Evolutionary conservation across 2,329 filamentous ascomycete species (phyloP).

Genomic region (Penicillium sp.): DNA sequence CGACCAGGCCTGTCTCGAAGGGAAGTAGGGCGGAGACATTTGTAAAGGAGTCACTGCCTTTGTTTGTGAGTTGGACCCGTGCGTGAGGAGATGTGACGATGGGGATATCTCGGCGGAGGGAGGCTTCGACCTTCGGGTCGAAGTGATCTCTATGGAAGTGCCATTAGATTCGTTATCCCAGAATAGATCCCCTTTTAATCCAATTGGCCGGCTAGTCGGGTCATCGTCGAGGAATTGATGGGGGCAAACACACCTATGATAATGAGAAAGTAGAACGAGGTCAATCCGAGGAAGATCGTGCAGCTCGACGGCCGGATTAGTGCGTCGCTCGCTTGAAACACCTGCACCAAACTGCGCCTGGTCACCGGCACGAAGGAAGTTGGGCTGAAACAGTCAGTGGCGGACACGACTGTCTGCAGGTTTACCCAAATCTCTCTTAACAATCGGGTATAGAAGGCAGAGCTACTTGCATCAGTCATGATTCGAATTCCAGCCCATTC

Average conservation of each 20-base stretch:
- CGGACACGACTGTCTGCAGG: neutral
- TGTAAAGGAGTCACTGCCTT: conserved; percentile 55
- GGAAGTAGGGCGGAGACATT: conserved; percentile 58
- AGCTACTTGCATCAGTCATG: conserved; percentile 42
- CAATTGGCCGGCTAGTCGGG: neutral
- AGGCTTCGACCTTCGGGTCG: conserved; percentile 55
- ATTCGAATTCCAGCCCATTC: conserved; percentile 45
- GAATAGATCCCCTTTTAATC: too few species aligned
- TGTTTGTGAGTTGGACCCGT: conserved; percentile 52
- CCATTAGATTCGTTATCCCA: neutral
- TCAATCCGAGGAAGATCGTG: conserved; percentile 63
- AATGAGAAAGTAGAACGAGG: conserved; percentile 63
- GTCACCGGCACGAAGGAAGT: conserved; percentile 67
- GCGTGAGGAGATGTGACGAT: conserved; percentile 68
- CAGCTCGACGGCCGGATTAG: conserved; percentile 63
- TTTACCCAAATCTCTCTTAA: neutral
- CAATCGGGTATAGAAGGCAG: neutral
- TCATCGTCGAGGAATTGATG: neutral
- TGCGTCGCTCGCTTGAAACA: conserved; percentile 57
- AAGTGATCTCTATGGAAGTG: conserved; percentile 50
- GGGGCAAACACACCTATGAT: conserved; percentile 52
- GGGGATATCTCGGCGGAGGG: conserved; percentile 56
- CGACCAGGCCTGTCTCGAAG: conserved; percentile 56
- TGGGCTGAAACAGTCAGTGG: conserved; percentile 46
- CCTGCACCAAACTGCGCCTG: conserved; percentile 68